phyloP scores from a whole-genome alignment of 768 basidiomycete genomes.

The Sporobolomyces pararoseus region DNA sequence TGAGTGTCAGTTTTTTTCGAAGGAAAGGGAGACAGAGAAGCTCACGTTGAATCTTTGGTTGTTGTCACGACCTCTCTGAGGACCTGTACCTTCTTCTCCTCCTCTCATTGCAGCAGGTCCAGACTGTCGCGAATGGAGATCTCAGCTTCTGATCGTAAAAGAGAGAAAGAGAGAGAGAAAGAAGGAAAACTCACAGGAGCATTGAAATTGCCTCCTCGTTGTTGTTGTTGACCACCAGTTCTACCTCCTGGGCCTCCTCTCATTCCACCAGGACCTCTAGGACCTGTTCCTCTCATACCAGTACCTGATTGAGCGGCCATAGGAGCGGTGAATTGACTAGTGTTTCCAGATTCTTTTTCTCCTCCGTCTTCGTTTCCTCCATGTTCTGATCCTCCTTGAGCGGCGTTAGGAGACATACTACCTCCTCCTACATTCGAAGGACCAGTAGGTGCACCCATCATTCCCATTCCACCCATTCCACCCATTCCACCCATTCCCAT shows the following conservation, averaged over 20 bases:
- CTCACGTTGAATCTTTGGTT: constrained; percentile 36
- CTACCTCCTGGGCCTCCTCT: constrained; percentile 49
- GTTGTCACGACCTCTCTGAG: constrained; percentile 23
- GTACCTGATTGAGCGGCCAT: too few species aligned
- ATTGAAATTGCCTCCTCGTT: constrained; percentile 54
- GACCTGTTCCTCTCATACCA: too few species aligned
- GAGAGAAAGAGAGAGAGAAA: background rate
- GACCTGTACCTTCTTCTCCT: constrained; percentile 16
- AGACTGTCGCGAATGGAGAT: constrained; percentile 28
- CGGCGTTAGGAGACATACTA: too few species aligned
- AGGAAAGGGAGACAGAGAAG: background rate
- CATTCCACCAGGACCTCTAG: constrained; percentile 10
- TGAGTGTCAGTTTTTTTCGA: background rate
- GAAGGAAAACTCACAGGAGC: constrained; percentile 45
- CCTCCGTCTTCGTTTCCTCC: constrained; percentile 19
- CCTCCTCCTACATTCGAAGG: constrained; percentile 30
- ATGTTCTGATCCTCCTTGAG: constrained; percentile 10
- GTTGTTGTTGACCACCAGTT: constrained; percentile 41
- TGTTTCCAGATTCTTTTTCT: constrained; percentile 3
- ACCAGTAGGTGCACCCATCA: constrained; percentile 44
- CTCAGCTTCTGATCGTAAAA: background rate
- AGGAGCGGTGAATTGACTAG: constrained; percentile 33
- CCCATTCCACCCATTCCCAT: constrained; percentile 25
- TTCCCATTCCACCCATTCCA: constrained; percentile 48
- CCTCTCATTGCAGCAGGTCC: constrained; percentile 49